Evolutionary conservation across 2,329 filamentous ascomycete species (phyloP).

Genomic region (Fusarium virguliforme): DNA sequence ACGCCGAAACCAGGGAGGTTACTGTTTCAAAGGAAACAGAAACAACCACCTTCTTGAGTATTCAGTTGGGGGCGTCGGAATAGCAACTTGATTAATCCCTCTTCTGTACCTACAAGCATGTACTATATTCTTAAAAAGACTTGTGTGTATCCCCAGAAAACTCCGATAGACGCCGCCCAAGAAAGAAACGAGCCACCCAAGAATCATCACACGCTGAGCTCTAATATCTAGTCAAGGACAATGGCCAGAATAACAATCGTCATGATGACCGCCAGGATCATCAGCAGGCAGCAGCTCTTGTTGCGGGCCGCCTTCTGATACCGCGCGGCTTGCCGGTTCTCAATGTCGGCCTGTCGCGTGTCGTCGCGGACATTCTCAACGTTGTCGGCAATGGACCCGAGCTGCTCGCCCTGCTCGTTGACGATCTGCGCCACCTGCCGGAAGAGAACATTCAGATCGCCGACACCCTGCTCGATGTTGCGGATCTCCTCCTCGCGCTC

Average conservation of each 20-base stretch:
- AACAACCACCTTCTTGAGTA: slow-evolving; percentile 11
- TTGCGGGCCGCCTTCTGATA: slow-evolving; percentile 97
- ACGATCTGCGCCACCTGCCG: slow-evolving; percentile 98
- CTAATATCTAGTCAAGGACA: slow-evolving; percentile 74
- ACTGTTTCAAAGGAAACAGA: slow-evolving; percentile 46
- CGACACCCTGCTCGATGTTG: slow-evolving; percentile 96
- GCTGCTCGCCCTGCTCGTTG: slow-evolving; percentile 89
- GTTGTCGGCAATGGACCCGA: slow-evolving; percentile 91
- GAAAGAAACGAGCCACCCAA: slow-evolving; percentile 37
- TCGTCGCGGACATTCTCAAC: slow-evolving; percentile 87
- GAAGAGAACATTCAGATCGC: slow-evolving; percentile 96
- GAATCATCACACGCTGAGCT: slow-evolving; percentile 34
- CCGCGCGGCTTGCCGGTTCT: slow-evolving; percentile 86
- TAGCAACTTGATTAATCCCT: slow-evolving; percentile 37
- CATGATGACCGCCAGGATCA: slow-evolving; percentile 90
- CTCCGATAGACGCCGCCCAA: slow-evolving; percentile 48
- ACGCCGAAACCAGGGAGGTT: slow-evolving; percentile 25
- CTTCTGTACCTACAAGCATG: slow-evolving; percentile 44
- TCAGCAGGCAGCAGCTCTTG: slow-evolving; percentile 91
- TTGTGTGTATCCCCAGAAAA: slow-evolving; percentile 48
- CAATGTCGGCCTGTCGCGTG: slow-evolving; percentile 87
- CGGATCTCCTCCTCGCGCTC: slow-evolving; percentile 98
- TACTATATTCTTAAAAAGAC: slow-evolving; percentile 43
- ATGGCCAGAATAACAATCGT: slow-evolving; percentile 92
- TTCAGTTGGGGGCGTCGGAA: background rate